A percentile compares a stretch with the other conserved stretches of the same genome.
Evolutionary conservation across 2,329 filamentous ascomycete genomes (phyloP).

Genomic region (Harringtonia aguacate): DNA sequence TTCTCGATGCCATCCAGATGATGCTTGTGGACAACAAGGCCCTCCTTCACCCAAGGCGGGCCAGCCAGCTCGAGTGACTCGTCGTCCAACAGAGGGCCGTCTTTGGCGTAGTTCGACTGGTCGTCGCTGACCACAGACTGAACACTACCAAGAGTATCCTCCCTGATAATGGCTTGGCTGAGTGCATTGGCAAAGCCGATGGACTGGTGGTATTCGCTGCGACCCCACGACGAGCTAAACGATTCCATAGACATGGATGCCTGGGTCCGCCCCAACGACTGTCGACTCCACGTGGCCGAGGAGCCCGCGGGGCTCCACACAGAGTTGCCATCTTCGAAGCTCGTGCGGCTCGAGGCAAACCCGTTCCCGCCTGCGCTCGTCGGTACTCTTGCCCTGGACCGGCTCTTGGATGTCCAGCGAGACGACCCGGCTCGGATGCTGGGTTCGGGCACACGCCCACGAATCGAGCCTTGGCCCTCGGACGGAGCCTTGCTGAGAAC

Average conservation of each 20-base stretch:
- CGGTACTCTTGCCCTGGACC: slow-evolving; percentile 49
- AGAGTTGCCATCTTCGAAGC: slow-evolving; percentile 81
- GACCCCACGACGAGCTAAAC: slow-evolving; percentile 54
- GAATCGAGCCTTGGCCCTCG: slow-evolving; percentile 58
- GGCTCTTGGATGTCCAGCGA: slow-evolving; percentile 76
- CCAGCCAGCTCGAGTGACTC: slow-evolving; percentile 85
- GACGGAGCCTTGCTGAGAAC: slow-evolving; percentile 90
- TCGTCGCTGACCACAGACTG: slow-evolving; percentile 7
- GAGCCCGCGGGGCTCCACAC: slow-evolving; percentile 78
- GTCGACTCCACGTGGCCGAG: slow-evolving; percentile 93
- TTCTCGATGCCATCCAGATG: slow-evolving; percentile 86
- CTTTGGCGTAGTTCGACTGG: slow-evolving; percentile 25
- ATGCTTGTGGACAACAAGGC: slow-evolving; percentile 91
- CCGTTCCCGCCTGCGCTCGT: slow-evolving; percentile 53
- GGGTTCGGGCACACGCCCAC: slow-evolving; percentile 58
- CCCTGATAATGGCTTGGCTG: slow-evolving; percentile 91
- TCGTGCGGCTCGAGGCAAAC: slow-evolving; percentile 84
- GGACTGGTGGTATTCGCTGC: slow-evolving; percentile 83
- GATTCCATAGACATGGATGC: slow-evolving; percentile 91
- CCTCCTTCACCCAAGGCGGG: slow-evolving; percentile 97
- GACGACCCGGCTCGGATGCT: slow-evolving; percentile 40
- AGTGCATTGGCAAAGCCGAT: slow-evolving; percentile 96
- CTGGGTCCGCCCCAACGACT: slow-evolving; percentile 82
- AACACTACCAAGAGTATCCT: slow-evolving; percentile 43
- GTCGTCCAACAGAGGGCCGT: slow-evolving; percentile 69